Evolutionary conservation across 371 early-diverging fungal species (phyloP).

Genomic region (Mucor velutinosus): DNA sequence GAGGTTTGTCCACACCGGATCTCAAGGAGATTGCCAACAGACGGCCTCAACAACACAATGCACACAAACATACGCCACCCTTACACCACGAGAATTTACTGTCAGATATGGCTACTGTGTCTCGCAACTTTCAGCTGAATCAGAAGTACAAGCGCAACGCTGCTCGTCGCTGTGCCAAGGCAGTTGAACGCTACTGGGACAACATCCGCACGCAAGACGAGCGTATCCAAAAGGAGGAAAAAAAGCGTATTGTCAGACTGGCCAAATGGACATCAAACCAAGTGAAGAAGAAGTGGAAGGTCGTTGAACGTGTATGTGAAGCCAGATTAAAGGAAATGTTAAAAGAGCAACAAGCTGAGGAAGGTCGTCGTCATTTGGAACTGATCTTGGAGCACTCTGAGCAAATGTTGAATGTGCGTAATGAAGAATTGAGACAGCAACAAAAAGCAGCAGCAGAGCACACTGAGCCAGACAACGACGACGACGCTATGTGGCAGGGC

Average conservation of each 20-base stretch:
- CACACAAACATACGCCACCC: constrained; percentile 9
- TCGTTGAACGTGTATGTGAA: constrained; percentile 63
- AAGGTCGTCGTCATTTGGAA: constrained; percentile 67
- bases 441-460: neutral
- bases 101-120: constrained; percentile 4
- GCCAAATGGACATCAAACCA: constrained; percentile 70
- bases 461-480: constrained; percentile 8
- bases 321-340: constrained; percentile 60
- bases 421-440: constrained; percentile 39
- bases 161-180: constrained; percentile 61
- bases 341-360: constrained; percentile 61
- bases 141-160: constrained; percentile 48
- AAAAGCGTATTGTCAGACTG: constrained; percentile 53
- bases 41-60: constrained; percentile 39
- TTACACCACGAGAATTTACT: constrained; percentile 20
- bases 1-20: constrained; percentile 43
- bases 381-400: constrained; percentile 74
- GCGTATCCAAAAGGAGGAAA: constrained; percentile 50
- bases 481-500: constrained; percentile 22
- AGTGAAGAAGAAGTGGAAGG: constrained; percentile 70
- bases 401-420: constrained; percentile 71
- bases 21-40: constrained; percentile 31
- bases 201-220: constrained; percentile 53
- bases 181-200: constrained; percentile 62
- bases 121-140: constrained; percentile 47